Conservation (phyloP, 345 rosid genomes). For the Euphorbia lathyris region DNA sequence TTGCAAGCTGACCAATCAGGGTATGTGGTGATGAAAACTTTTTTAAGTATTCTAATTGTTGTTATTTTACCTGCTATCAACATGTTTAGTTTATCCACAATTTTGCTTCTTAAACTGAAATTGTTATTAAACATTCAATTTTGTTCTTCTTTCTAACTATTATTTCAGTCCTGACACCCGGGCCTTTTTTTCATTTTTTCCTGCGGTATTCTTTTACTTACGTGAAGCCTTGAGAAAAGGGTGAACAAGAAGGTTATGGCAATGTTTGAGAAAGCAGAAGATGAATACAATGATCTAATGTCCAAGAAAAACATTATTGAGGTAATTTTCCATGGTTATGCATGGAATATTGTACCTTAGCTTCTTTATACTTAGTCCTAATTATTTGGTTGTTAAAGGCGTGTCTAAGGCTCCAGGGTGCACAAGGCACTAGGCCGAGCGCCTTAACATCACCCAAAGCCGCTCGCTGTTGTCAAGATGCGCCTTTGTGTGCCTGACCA, state of each 20-base stretch:
- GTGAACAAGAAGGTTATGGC: slow-evolving; percentile 98
- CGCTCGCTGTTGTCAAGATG: too few species aligned
- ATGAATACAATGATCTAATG: slow-evolving; percentile 80
- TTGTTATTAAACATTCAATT: slow-evolving; percentile 2
- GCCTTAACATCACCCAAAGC: too few species aligned
- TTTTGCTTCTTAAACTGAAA: slow-evolving; percentile 2
- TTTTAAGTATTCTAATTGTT: neutral
- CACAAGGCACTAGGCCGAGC: too few species aligned
- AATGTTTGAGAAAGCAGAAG: slow-evolving; percentile 99
- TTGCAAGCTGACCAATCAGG: slow-evolving; percentile 88
- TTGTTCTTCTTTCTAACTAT: neutral
- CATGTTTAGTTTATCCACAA: neutral
- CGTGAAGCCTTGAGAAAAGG: slow-evolving; percentile 78
- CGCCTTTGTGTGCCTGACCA: too few species aligned
- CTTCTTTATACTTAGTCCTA: slow-evolving; percentile 8
- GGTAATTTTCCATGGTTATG: slow-evolving; percentile 44
- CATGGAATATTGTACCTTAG: slow-evolving; percentile 10
- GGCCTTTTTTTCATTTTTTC: slow-evolving; percentile 8
- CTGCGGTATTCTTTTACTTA: slow-evolving; percentile 10
- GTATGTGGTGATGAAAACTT: slow-evolving; percentile 33
- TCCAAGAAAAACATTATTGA: slow-evolving; percentile 86
- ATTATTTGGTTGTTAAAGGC: too few species aligned
- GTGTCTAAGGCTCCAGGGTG: too few species aligned
- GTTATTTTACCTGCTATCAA: neutral
- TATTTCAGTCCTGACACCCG: slow-evolving; percentile 12